Evolutionary conservation across 2,329 filamentous ascomycete species (phyloP).

Genomic region (Colletotrichum salicis): DNA sequence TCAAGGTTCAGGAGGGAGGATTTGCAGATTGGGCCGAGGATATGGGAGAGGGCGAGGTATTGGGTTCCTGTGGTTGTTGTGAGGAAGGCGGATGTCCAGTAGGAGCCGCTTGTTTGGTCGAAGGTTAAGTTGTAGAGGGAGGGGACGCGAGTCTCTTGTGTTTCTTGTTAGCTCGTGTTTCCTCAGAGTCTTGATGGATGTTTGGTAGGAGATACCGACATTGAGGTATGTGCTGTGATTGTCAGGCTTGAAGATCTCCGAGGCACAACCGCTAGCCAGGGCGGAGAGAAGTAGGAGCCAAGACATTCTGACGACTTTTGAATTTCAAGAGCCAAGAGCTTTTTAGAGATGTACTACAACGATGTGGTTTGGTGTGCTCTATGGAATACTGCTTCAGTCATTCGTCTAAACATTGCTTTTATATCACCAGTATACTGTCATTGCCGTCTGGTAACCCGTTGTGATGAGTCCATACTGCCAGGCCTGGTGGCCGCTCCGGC

Average conservation of each 20-base stretch:
- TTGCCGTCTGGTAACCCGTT: no score
- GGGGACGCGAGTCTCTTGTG: neutral
- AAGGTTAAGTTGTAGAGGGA: neutral
- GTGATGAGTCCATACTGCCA: no score
- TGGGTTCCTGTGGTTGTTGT: neutral
- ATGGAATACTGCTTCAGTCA: no score
- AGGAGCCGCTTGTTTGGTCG: neutral
- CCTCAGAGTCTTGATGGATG: no score
- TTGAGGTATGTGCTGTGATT: neutral
- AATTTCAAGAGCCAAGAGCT: no score
- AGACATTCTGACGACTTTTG: neutral
- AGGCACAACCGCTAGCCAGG: neutral
- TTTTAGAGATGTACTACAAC: no score
- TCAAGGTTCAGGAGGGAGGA: constrained; percentile 2
- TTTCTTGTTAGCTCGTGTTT: neutral
- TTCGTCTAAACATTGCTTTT: no score
- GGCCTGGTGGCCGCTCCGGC: no score
- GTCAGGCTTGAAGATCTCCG: neutral
- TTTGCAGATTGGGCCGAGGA: constrained; percentile 2
- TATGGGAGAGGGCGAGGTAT: neutral
- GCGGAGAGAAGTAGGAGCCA: neutral
- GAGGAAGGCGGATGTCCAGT: constrained; percentile 2
- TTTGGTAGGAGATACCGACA: no score
- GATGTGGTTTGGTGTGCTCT: no score
- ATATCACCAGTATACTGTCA: no score